Percentiles rank a stretch among this genome's conserved stretches.
phyloP scores from a whole-genome alignment of 1,284 basidiomycete species.

The Rhodofomes roseus region DNA sequence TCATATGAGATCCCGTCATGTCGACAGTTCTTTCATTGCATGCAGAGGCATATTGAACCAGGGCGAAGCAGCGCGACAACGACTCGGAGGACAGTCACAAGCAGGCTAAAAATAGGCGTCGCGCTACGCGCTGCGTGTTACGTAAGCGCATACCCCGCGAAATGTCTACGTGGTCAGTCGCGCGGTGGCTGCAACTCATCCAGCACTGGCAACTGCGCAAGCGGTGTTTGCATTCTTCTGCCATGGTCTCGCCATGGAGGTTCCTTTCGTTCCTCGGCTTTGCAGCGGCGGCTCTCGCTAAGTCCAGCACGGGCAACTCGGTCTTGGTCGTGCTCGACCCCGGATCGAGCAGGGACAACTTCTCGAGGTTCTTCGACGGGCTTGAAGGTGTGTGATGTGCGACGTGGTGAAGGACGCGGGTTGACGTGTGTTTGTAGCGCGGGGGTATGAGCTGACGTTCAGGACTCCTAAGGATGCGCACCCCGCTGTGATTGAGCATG shows the following conservation, averaged over 20 bases:
- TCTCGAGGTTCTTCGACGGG: slow-evolving; percentile 78
- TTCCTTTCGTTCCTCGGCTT: slow-evolving; percentile 29
- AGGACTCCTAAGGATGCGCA: slow-evolving; percentile 69
- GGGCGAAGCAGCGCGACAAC: no score
- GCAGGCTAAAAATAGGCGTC: not conserved
- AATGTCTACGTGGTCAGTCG: not conserved
- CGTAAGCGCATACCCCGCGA: not conserved
- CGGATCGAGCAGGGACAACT: slow-evolving; percentile 58
- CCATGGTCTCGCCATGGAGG: slow-evolving; percentile 21
- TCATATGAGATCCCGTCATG: no score
- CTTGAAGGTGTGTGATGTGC: slow-evolving; percentile 56
- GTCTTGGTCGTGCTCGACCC: slow-evolving; percentile 85
- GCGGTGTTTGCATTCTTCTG: not conserved
- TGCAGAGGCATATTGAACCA: no score
- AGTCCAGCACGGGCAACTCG: slow-evolving; percentile 79
- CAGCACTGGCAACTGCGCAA: slow-evolving; percentile 1
- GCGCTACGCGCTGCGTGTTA: not conserved
- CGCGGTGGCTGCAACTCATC: slow-evolving; percentile 1
- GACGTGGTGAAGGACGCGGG: not conserved
- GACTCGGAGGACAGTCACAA: not conserved
- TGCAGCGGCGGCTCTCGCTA: slow-evolving; percentile 43
- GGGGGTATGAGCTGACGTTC: slow-evolving; percentile 82
- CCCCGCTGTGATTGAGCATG: slow-evolving; percentile 67
- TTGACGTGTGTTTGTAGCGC: slow-evolving; percentile 38
- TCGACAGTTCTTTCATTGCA: no score